A percentile compares a stretch with the other conserved stretches of the same genome.
These are phyloP conservation scores for Colletotrichum tropicale DNA, from an alignment of 2,329 filamentous ascomycete genomes.

Conservation along the genomic window DNA sequence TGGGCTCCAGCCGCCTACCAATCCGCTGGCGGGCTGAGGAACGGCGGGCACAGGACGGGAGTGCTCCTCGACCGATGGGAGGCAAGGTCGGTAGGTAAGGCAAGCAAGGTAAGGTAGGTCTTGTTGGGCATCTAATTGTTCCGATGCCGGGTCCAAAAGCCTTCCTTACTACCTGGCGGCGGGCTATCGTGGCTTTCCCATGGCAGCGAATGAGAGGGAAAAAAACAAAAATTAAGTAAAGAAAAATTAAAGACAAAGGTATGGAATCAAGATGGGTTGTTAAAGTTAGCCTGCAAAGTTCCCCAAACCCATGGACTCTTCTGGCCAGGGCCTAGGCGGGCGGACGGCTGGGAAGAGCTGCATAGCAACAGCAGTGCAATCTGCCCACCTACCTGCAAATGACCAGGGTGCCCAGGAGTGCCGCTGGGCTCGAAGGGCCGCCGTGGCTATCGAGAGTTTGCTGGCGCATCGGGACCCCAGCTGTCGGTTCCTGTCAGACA, in stretches of 20 bases:
- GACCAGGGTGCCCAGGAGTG: neutral
- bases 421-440: neutral
- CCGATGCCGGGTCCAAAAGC: neutral
- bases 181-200: neutral
- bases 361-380: neutral
- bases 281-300: neutral
- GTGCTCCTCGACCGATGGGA: neutral
- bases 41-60: too few relatives aligned
- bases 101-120: too few relatives aligned
- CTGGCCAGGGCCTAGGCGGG: neutral
- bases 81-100: too few relatives aligned
- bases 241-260: neutral
- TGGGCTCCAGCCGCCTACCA: too few relatives aligned
- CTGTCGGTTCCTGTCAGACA: slow-evolving; percentile 11
- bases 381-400: neutral
- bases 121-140: neutral
- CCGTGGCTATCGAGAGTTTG: slow-evolving; percentile 13
- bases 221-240: neutral
- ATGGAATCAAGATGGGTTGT: neutral
- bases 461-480: slow-evolving; percentile 4
- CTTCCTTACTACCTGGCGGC: too few relatives aligned
- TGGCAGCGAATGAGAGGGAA: neutral
- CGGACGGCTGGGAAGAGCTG: neutral
- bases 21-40: neutral
- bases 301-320: slow-evolving; percentile 10